Conservation (phyloP, 441 rosid genomes). For the Adansonia madagascariensis region DNA sequence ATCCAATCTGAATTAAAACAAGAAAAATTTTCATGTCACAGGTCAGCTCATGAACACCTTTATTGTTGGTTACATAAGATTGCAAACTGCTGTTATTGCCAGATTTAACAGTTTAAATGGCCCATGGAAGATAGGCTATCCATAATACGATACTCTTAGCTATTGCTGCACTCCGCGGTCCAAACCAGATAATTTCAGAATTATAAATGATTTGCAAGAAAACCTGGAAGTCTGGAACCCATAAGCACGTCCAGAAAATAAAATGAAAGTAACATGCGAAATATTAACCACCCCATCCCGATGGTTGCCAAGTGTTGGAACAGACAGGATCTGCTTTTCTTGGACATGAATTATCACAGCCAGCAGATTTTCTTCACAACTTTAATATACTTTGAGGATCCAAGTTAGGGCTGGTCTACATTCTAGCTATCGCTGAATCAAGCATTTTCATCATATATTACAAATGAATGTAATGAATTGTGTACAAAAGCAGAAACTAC, state of each 20-base stretch:
- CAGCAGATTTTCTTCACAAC: neutral
- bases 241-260: neutral
- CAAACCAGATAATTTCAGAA: neutral
- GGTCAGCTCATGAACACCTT: too few species aligned
- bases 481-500: slow-evolving; percentile 14
- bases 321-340: neutral
- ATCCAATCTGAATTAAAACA: too few species aligned
- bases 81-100: neutral
- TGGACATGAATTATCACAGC: neutral
- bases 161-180: neutral
- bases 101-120: neutral
- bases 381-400: slow-evolving; percentile 1
- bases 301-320: neutral
- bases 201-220: neutral
- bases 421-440: slow-evolving; percentile 1
- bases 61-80: neutral
- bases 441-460: slow-evolving; percentile 20
- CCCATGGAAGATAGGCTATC: neutral
- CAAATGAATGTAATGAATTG: slow-evolving; percentile 30
- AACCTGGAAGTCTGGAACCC: neutral
- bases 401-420: slow-evolving; percentile 4
- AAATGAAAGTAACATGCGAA: neutral
- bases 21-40: too few species aligned
- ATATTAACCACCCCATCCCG: too few species aligned
- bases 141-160: neutral